A percentile compares a stretch with the other conserved stretches of the same genome.
Evolutionary conservation across 2,329 filamentous ascomycete species (phyloP).

Genomic region (Ophiocordyceps camponoti-leonardi): DNA sequence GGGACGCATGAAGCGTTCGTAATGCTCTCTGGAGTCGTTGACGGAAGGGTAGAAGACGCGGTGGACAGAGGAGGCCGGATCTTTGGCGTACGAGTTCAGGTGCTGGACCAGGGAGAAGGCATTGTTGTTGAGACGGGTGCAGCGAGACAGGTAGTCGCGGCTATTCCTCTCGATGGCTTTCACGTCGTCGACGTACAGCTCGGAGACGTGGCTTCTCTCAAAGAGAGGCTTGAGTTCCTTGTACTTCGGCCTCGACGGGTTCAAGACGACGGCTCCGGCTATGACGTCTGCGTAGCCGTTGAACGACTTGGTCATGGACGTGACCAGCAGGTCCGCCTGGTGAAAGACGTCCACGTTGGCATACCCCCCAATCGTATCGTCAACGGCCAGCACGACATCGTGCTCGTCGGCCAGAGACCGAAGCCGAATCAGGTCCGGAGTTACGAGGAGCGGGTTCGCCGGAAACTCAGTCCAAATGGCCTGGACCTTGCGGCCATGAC

Average conservation of each 20-base stretch:
- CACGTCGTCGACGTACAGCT: slow-evolving; percentile 23
- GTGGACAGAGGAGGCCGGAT: slow-evolving; percentile 10
- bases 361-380: slow-evolving; percentile 23
- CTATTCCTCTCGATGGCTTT: slow-evolving; percentile 19
- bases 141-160: slow-evolving; percentile 17
- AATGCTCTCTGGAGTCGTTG: slow-evolving; percentile 9
- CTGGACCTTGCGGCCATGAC: slow-evolving; percentile 16
- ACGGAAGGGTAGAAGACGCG: slow-evolving; percentile 21
- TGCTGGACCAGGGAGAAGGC: slow-evolving; percentile 13
- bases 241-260: slow-evolving; percentile 19
- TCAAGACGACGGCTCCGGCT: slow-evolving; percentile 23
- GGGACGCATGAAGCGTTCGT: slow-evolving; percentile 14
- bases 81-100: slow-evolving; percentile 9
- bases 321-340: slow-evolving; percentile 25
- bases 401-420: slow-evolving; percentile 14
- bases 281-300: slow-evolving; percentile 32
- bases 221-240: slow-evolving; percentile 11
- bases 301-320: slow-evolving; percentile 33
- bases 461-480: slow-evolving; percentile 24
- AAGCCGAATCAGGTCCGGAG: slow-evolving; percentile 6
- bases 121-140: slow-evolving; percentile 16
- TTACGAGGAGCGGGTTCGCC: slow-evolving; percentile 7
- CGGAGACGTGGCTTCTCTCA: slow-evolving; percentile 10
- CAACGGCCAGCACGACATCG: slow-evolving; percentile 17
- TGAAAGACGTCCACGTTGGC: slow-evolving; percentile 24